These are phyloP conservation scores for Hypoxylon crocopeplum DNA, from an alignment of 495 filamentous ascomycete species.

Conservation along the genomic window DNA sequence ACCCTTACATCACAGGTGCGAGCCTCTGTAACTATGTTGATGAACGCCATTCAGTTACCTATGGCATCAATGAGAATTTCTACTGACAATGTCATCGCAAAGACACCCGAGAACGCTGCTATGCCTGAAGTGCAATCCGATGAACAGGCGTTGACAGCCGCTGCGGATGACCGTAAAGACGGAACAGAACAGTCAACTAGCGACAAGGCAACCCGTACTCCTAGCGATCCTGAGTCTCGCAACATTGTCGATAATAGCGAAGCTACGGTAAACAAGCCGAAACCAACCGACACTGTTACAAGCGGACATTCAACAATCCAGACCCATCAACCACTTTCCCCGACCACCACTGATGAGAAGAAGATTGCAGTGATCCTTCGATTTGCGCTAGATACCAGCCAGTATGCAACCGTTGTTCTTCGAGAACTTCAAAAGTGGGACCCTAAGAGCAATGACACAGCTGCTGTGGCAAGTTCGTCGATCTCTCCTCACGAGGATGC, in stretches of 20 bases:
- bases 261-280: not conserved
- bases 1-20: constrained; percentile 37
- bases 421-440: constrained; percentile 67
- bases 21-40: constrained; percentile 2
- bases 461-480: not conserved
- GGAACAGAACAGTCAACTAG: not conserved
- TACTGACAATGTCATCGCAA: constrained; percentile 28
- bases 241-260: not conserved
- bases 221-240: not conserved
- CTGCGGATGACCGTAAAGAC: not conserved
- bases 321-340: not conserved
- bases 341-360: constrained; percentile 34
- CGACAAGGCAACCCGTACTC: not conserved
- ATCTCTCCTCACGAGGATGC: not conserved
- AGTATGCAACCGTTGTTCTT: constrained; percentile 94
- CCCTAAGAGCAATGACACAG: not conserved
- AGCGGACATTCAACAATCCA: not conserved
- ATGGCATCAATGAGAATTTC: constrained; percentile 20
- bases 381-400: constrained; percentile 82
- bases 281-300: constrained; percentile 1
- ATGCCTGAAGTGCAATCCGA: constrained; percentile 3
- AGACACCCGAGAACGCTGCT: constrained; percentile 10
- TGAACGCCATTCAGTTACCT: constrained; percentile 16
- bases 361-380: constrained; percentile 86
- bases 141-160: not conserved